These are phyloP conservation scores for Herpotrichia juniperi DNA, from an alignment of 2,329 filamentous ascomycete species.

Conservation along the genomic window DNA sequence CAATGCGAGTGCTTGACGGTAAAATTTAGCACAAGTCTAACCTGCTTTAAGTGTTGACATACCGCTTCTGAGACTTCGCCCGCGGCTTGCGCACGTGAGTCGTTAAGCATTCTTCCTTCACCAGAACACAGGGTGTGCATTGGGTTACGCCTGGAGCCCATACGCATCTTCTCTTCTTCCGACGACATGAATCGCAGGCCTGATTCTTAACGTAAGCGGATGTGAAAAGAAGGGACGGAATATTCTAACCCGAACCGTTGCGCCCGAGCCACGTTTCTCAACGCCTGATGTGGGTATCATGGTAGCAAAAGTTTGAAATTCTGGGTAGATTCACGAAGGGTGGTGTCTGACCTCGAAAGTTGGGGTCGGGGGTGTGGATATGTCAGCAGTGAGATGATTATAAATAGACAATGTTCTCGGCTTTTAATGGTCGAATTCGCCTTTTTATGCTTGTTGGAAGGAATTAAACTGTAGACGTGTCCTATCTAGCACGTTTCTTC, in stretches of 20 bases:
- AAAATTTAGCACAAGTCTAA: background rate
- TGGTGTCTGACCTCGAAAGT: too few species aligned
- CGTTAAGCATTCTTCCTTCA: conserved; percentile 29
- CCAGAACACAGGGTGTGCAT: conserved; percentile 26
- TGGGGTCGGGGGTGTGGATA: too few species aligned
- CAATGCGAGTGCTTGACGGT: conserved; percentile 22
- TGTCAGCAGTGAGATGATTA: too few species aligned
- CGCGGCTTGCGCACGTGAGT: conserved; percentile 32
- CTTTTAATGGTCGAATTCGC: too few species aligned
- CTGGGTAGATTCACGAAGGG: too few species aligned
- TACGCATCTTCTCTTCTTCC: conserved; percentile 30
- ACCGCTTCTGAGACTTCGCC: conserved; percentile 29
- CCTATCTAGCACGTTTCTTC: too few species aligned
- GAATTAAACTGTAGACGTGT: too few species aligned
- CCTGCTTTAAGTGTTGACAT: background rate
- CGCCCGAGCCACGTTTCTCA: conserved; percentile 9
- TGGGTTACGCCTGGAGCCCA: conserved; percentile 23
- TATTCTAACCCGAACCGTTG: conserved; percentile 7
- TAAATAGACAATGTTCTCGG: too few species aligned
- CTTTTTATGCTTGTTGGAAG: too few species aligned
- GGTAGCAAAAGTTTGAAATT: too few species aligned
- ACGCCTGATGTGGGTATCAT: conserved; percentile 2
- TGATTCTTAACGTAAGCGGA: background rate
- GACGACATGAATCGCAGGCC: conserved; percentile 34
- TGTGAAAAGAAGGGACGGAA: background rate